Conservation (phyloP, 495 filamentous ascomycete species). For the Lophiotrema nucula region DNA sequence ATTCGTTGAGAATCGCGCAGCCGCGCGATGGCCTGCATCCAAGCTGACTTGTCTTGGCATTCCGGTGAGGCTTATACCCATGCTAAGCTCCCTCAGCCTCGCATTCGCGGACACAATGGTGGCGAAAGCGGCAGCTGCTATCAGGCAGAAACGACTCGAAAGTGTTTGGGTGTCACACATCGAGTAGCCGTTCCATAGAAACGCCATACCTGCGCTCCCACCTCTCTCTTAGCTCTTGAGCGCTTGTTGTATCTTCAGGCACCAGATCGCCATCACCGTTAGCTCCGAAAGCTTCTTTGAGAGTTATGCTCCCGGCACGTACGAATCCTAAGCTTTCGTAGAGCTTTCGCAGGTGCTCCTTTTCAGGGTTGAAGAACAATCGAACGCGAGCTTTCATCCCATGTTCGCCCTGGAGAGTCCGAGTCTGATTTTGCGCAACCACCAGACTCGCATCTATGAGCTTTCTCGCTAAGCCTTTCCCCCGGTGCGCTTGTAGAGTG, state of each 20-base stretch:
- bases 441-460: neutral
- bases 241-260: constrained; percentile 7
- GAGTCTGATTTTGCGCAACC: neutral
- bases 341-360: neutral
- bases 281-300: constrained; percentile 11
- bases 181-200: constrained; percentile 15
- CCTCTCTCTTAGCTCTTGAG: neutral
- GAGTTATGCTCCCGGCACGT: constrained; percentile 6
- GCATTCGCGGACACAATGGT: too few relatives aligned
- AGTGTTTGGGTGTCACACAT: constrained; percentile 5
- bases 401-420: neutral
- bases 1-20: too few relatives aligned
- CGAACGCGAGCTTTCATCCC: constrained; percentile 6
- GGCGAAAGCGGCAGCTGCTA: too few relatives aligned
- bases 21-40: too few relatives aligned
- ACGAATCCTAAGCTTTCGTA: constrained; percentile 18
- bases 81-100: too few relatives aligned
- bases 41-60: too few relatives aligned
- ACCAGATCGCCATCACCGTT: constrained; percentile 13
- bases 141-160: too few relatives aligned
- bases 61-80: too few relatives aligned
- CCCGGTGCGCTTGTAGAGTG: constrained; percentile 8
- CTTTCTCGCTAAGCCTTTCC: constrained; percentile 10
- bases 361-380: constrained; percentile 7
- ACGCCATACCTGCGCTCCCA: constrained; percentile 16